Evolutionary conservation across 108 stramenopile genomes (phyloP), one percentile per base, ranked within the genome.

Genomic region (Cyclotella baltica): DNA sequence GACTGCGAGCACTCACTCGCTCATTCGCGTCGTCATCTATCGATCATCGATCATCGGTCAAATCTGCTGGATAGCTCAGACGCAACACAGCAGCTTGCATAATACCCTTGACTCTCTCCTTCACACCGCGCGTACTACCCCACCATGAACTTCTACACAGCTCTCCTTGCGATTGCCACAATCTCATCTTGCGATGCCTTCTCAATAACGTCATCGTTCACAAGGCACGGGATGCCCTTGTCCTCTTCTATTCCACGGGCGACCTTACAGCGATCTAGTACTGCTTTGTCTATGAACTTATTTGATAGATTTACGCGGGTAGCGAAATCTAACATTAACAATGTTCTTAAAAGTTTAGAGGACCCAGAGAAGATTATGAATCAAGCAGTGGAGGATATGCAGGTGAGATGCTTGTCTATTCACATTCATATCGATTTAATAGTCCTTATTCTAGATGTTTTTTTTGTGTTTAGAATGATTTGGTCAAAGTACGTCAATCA

Each of bases 311-410:
- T 95, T 80, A 38, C 84, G 5, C 81, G 91, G 73, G 94, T 95
- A 0, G 92, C 92, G 56, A 95, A 93, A 69, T 84, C 97, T 8
- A 98, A 98, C 77, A 48, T 97, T 0, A 98, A 98, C 67, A 96
- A 90, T 62, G 78, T 98, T 35, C 83, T 97, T 16, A 89, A 96
- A 61, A 92, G 85, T 53, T 64, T 96, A 67, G 97, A 97, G 83
- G 98, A 98, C 81, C 98, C 98, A 18, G 98, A 98, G 76, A 98
- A 98, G 85, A 94, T 98, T 59, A 87, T 98, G 91, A 92, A 80
- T 47, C 97, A 98, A 81, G 97, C 98, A 9, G 77, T 98, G 29
- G 96, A 96, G 78, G 98, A 98, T 82, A 98, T 98, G 97, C 98
- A 98, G 88, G 89, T 92, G 72, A 74, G 88, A 82, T 16, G 37